These are phyloP conservation scores for Echium plantagineum DNA, from an alignment of 257 asterid species.

Conservation along the genomic window DNA sequence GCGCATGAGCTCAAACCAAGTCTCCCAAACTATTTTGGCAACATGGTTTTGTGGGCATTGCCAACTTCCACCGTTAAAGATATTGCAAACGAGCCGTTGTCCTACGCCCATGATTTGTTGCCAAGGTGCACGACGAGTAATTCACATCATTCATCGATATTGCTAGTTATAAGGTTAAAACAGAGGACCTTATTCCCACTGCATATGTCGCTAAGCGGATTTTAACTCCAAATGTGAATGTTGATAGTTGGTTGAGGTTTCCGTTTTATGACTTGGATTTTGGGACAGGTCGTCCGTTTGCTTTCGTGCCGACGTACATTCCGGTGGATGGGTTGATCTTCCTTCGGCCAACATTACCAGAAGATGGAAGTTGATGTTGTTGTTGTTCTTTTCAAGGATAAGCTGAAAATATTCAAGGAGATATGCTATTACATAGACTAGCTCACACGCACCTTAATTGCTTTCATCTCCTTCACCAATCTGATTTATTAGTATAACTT, in stretches of 20 bases:
- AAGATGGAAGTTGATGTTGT: conserved; percentile 73
- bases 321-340: conserved; percentile 64
- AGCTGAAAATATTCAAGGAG: conserved; percentile 35
- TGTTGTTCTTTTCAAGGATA: conserved; percentile 48
- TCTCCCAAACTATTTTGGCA: conserved; percentile 60
- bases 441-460: too few relatives aligned
- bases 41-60: conserved; percentile 74
- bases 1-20: conserved; percentile 44
- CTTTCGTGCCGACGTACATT: conserved; percentile 66
- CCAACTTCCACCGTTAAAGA: conserved; percentile 40
- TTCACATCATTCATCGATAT: conserved; percentile 73
- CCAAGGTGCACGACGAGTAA: conserved; percentile 39
- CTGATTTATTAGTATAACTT: too few relatives aligned
- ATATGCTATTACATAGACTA: conserved; percentile 29
- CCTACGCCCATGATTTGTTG: conserved; percentile 53
- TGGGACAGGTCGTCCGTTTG: conserved; percentile 58
- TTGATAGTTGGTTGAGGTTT: conserved; percentile 74
- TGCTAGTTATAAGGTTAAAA: conserved; percentile 37
- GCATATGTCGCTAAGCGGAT: conserved; percentile 42
- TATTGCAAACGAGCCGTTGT: conserved; percentile 31
- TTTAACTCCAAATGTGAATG: conserved; percentile 66
- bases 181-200: conserved; percentile 42
- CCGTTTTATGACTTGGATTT: conserved; percentile 73
- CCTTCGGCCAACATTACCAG: conserved; percentile 49
- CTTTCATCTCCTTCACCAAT: too few relatives aligned